A percentile compares a stretch with the other conserved stretches of the same genome.
phyloP scores from a whole-genome alignment of 805 yeast species.

The Spathaspora gorwiae region DNA sequence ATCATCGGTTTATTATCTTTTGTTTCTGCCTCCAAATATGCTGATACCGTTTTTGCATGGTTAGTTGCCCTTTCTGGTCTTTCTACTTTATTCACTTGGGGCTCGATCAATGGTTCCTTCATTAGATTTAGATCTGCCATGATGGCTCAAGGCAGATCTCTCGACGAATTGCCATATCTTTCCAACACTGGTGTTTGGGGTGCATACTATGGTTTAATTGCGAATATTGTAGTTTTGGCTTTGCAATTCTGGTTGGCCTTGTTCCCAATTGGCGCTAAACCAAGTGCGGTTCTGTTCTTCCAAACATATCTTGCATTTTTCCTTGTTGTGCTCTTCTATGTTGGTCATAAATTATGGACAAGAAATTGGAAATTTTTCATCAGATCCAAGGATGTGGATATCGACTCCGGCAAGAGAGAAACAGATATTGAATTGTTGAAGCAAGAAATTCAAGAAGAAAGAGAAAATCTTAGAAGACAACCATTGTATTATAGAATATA shows the following conservation, averaged over 20 bases:
- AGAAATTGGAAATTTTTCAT: slow-evolving; percentile 30
- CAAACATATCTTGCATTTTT: slow-evolving; percentile 50
- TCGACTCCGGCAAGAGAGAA: slow-evolving; percentile 58
- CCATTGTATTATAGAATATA: slow-evolving; percentile 22
- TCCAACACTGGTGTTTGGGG: slow-evolving; percentile 45
- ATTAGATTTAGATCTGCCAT: slow-evolving; percentile 29
- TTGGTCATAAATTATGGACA: slow-evolving; percentile 47
- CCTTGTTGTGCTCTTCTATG: slow-evolving; percentile 43
- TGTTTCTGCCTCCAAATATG: slow-evolving; percentile 36
- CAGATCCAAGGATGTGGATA: slow-evolving; percentile 50
- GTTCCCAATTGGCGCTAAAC: slow-evolving; percentile 24
- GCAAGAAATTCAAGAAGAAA: slow-evolving; percentile 47
- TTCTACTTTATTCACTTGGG: slow-evolving; percentile 34
- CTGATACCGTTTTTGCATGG: slow-evolving; percentile 34
- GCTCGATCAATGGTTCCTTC: slow-evolving; percentile 29
- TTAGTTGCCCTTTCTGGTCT: slow-evolving; percentile 31
- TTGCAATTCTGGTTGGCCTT: slow-evolving; percentile 34
- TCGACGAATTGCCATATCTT: slow-evolving; percentile 49
- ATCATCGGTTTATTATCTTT: slow-evolving; percentile 35
- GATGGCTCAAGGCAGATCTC: slow-evolving; percentile 32
- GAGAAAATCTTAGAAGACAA: slow-evolving; percentile 9
- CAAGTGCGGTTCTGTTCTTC: slow-evolving; percentile 45
- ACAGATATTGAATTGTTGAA: slow-evolving; percentile 48
- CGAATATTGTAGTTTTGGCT: slow-evolving; percentile 20
- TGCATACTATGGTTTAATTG: slow-evolving; percentile 22